These are phyloP conservation scores for Candida hispaniensis DNA, from an alignment of 805 yeast species.

Conservation along the genomic window DNA sequence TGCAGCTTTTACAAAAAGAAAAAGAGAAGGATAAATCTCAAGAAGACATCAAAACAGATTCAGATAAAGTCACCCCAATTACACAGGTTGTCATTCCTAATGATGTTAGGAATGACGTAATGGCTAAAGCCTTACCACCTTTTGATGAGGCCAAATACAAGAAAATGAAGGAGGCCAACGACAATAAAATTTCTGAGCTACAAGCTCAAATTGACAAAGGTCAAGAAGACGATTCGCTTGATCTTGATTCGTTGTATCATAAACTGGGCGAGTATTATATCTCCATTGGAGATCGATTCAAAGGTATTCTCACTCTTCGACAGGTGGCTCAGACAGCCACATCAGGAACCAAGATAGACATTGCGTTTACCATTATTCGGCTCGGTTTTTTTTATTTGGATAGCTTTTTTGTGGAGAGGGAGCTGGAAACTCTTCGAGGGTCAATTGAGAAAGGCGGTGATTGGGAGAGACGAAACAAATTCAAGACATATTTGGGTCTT, in stretches of 20 bases:
- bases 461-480: constrained; percentile 96
- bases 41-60: constrained; percentile 11
- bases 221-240: constrained; percentile 75
- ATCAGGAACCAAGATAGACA: constrained; percentile 84
- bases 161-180: constrained; percentile 42
- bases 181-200: constrained; percentile 39
- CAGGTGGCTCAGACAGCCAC: constrained; percentile 76
- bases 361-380: constrained; percentile 68
- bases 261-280: constrained; percentile 84
- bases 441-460: constrained; percentile 96
- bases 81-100: constrained; percentile 14
- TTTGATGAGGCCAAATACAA: constrained; percentile 55
- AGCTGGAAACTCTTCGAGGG: constrained; percentile 58
- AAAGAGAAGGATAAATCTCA: constrained; percentile 13
- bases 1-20: constrained; percentile 12
- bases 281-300: constrained; percentile 64
- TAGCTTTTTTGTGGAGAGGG: constrained; percentile 53
- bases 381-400: constrained; percentile 86
- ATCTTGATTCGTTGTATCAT: constrained; percentile 63
- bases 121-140: constrained; percentile 27
- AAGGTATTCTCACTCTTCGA: constrained; percentile 55
- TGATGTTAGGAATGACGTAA: constrained; percentile 8
- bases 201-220: constrained; percentile 37
- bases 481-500: constrained; percentile 83
- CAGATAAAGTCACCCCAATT: constrained; percentile 10